Conservation (phyloP, 345 rosid species). For the Salix arbutifolia region DNA sequence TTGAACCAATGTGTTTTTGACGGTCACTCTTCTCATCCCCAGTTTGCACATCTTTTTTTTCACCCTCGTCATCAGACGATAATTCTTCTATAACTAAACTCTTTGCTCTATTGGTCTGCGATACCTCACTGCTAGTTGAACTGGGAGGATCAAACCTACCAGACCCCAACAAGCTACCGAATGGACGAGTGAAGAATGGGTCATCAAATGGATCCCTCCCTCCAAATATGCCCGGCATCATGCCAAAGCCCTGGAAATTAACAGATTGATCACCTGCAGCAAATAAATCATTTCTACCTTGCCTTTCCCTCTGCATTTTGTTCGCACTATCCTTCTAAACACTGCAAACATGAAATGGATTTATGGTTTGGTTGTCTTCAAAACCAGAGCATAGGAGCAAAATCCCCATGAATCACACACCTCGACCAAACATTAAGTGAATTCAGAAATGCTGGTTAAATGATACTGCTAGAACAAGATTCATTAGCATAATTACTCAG, state of each 20-base stretch:
- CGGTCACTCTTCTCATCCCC: conserved; percentile 13
- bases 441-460: neutral
- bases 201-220: conserved; percentile 74
- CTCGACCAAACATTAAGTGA: neutral
- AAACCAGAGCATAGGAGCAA: neutral
- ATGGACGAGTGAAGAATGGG: conserved; percentile 58
- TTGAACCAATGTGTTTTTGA: conserved; percentile 14
- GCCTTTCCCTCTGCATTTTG: conserved; percentile 50
- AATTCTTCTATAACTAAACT: conserved; percentile 64
- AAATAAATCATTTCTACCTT: conserved; percentile 26
- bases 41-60: conserved; percentile 2
- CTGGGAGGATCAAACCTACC: conserved; percentile 18
- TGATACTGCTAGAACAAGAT: neutral
- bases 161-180: conserved; percentile 37
- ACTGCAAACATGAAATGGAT: neutral
- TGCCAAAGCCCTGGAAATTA: conserved; percentile 29
- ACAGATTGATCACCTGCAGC: conserved; percentile 43
- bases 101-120: conserved; percentile 14
- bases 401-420: neutral
- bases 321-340: neutral
- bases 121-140: conserved; percentile 19
- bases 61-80: conserved; percentile 49
- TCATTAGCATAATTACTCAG: neutral
- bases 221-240: conserved; percentile 51
- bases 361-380: neutral